These are phyloP conservation scores for Didymella exigua DNA, from an alignment of 2,329 filamentous ascomycete genomes.

Conservation along the genomic window DNA sequence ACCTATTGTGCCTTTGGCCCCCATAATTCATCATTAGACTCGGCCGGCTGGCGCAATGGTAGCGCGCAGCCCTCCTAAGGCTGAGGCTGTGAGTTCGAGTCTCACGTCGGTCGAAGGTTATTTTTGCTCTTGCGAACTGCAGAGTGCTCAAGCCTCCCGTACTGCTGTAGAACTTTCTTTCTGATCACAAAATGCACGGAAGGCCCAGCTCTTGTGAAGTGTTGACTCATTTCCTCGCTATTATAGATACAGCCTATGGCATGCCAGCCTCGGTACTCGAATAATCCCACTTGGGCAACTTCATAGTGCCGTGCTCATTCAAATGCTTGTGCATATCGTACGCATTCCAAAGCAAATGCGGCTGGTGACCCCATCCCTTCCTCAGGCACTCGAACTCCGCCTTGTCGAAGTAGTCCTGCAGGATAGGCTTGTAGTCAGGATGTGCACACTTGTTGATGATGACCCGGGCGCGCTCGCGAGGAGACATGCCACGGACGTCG, in stretches of 20 bases:
- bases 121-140: background rate
- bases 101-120: constrained; percentile 16
- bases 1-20: fast-evolving
- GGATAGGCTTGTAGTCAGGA: constrained; percentile 81
- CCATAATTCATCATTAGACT: background rate
- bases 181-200: background rate
- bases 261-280: constrained; percentile 14
- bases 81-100: constrained; percentile 21
- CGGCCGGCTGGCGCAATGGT: constrained; percentile 23
- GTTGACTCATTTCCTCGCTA: background rate
- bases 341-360: constrained; percentile 81
- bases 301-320: constrained; percentile 85
- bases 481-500: constrained; percentile 80
- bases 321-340: constrained; percentile 91
- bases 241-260: background rate
- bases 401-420: constrained; percentile 81
- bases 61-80: constrained; percentile 22
- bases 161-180: no score
- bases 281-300: constrained; percentile 69
- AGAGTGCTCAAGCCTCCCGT: background rate
- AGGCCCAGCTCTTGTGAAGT: background rate
- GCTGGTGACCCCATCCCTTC: constrained; percentile 90
- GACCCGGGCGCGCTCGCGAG: constrained; percentile 78
- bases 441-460: constrained; percentile 89
- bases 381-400: constrained; percentile 84